phyloP scores from a whole-genome alignment of 2,329 filamentous ascomycete species.

The Fusarium decemcellulare region DNA sequence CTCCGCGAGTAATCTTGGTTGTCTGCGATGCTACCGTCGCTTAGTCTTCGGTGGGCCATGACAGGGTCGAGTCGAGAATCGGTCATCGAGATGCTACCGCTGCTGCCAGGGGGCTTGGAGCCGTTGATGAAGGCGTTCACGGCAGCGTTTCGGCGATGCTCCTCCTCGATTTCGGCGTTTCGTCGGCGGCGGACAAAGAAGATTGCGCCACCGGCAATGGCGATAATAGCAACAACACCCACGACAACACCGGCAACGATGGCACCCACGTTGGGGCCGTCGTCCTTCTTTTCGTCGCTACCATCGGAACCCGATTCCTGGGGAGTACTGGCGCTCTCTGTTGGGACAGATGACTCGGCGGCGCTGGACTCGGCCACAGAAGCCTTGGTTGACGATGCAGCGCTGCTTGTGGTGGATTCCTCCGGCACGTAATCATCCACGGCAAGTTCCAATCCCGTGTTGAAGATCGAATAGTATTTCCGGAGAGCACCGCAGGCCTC shows the following conservation, averaged over 20 bases:
- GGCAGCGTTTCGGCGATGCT: slow-evolving; percentile 85
- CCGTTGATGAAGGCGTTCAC: slow-evolving; percentile 82
- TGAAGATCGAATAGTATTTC: slow-evolving; percentile 62
- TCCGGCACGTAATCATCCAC: slow-evolving; percentile 44
- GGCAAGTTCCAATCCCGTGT: slow-evolving; percentile 62
- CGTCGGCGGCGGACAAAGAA: slow-evolving; percentile 83
- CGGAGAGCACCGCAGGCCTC: slow-evolving; percentile 71
- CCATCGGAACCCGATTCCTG: too few relatives aligned
- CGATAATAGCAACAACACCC: slow-evolving; percentile 79
- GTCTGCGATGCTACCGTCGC: slow-evolving; percentile 96
- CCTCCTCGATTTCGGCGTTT: slow-evolving; percentile 84
- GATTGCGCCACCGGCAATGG: slow-evolving; percentile 76
- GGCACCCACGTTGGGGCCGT: slow-evolving; percentile 79
- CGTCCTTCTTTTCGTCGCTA: slow-evolving; percentile 34
- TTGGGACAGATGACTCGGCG: background rate
- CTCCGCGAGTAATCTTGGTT: slow-evolving; percentile 97
- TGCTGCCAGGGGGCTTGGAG: slow-evolving; percentile 73
- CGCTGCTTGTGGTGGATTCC: slow-evolving; percentile 29
- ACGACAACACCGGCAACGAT: slow-evolving; percentile 92
- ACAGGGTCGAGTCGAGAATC: slow-evolving; percentile 91
- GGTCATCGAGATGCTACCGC: slow-evolving; percentile 77
- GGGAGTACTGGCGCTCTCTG: slow-evolving; percentile 2
- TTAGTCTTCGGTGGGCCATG: slow-evolving; percentile 86
- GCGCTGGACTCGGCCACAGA: slow-evolving; percentile 37
- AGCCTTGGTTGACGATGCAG: slow-evolving; percentile 46